Base-by-base conservation (phyloP, 176 grass and related monocot species). In the Raddia distichophylla region DNA sequence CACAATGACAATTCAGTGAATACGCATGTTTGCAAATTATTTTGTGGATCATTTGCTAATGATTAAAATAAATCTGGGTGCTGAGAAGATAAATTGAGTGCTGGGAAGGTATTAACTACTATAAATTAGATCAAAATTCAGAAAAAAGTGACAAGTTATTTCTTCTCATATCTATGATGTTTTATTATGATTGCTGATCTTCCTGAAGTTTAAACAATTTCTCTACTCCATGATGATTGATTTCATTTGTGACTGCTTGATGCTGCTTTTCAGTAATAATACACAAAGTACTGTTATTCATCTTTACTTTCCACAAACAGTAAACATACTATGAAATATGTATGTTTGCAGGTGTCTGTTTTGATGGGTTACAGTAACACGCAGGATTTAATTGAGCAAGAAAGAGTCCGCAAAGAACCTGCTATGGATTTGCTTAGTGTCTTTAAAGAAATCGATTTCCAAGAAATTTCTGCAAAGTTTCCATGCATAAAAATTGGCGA, bases 401-500 rank as follows among this genome's bases (percentile, higher is more conserved):
- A 94, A 89, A 89, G 69, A 87, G 79, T 11, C 80, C 20, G 14
- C 7, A 80, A 73, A 69, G 81, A 89, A 82, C 80, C 88, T 46
- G 66, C 73, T 32, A 15, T 81, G 20, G 89, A 87, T 56, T 65
- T 81, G 18, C 68, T 80, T 62, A 84, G 71, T 65, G 81, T 86
- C 46, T 74, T 89, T 12, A 86, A 94, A 85, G 90, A 98, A 84
- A 82, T 90, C 48, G 93, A 95, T 74, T 87, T 95, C 60, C 49
- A 71, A 62, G 74, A 89, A 56, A 86, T 78, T 40, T 88, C 66
- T 58, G 77, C 66, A 27, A 98, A 86, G 48, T 98, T 91, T 86
- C 90, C 92, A 43, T 89, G 86, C 85, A 98, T 98, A 68, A 88
- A 91, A 87, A 68, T 98, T 10, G 88, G 95, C 35, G 79, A 98